Evolutionary conservation across 2,329 filamentous ascomycete species (phyloP).

Genomic region (Colletotrichum endophyticum): DNA sequence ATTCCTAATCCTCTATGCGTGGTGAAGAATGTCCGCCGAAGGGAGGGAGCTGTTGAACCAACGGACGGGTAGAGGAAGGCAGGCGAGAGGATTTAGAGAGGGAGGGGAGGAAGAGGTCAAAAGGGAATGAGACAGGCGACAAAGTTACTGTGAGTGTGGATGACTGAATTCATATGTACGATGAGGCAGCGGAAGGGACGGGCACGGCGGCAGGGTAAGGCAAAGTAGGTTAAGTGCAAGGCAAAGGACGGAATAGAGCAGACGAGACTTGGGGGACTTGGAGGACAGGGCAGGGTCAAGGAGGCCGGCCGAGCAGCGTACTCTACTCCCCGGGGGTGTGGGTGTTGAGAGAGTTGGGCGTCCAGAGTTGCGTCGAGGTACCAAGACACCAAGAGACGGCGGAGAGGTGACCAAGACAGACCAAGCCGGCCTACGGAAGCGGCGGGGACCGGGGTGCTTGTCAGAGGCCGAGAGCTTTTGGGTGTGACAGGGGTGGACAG

Average conservation of each 20-base stretch:
- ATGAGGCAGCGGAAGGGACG: constrained; percentile 8
- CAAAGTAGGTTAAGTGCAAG: constrained; percentile 19
- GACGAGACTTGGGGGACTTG: neutral
- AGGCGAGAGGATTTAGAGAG: neutral
- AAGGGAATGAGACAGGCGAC: constrained; percentile 7
- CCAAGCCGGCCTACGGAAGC: constrained; percentile 21
- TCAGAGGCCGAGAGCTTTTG: constrained; percentile 17
- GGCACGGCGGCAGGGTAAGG: constrained; percentile 2
- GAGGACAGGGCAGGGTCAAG: constrained; percentile 10
- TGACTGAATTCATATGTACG: constrained; percentile 21
- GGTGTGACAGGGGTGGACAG: neutral
- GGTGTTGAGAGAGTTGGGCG: neutral
- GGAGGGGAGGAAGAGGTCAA: constrained; percentile 12
- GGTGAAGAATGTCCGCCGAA: neutral
- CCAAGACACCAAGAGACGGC: neutral
- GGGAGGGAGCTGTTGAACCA: neutral
- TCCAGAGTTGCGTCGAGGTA: neutral
- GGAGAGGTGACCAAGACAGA: constrained; percentile 12
- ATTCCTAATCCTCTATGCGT: neutral
- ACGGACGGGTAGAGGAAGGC: neutral
- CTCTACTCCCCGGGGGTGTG: neutral
- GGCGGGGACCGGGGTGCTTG: constrained; percentile 22
- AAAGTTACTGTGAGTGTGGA: constrained; percentile 14
- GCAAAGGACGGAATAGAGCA: constrained; percentile 6
- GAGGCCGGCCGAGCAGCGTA: neutral